Percentiles rank a stretch among this genome's conserved stretches.
Conservation (phyloP, 352 stramenopile species). For the Phytophthora pini region DNA sequence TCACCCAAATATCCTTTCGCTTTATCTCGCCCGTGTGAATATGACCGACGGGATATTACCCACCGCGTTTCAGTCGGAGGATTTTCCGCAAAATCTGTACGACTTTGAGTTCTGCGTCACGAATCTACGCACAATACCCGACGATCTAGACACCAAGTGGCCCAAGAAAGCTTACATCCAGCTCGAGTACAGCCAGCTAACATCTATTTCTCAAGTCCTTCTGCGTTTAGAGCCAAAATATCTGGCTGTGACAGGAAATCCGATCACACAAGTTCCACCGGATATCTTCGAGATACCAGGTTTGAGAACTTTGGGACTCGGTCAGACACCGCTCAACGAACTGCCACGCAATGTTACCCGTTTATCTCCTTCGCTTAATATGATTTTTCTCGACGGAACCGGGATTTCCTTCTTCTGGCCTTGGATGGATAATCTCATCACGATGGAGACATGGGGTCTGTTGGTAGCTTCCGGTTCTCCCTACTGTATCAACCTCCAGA, state of each 20-base stretch:
- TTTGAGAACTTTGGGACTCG: conserved; percentile 6
- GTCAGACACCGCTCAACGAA: conserved; percentile 8
- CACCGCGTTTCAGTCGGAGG: conserved; percentile 27
- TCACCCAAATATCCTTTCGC: conserved; percentile 28
- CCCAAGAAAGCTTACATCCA: conserved; percentile 6
- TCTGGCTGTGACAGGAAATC: conserved; percentile 35
- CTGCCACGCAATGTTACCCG: conserved; percentile 23
- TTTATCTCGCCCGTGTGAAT: conserved; percentile 42
- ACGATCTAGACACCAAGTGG: conserved; percentile 46
- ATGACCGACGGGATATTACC: conserved; percentile 39
- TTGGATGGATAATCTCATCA: conserved; percentile 5
- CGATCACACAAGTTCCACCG: conserved; percentile 28
- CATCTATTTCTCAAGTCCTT: conserved; percentile 16
- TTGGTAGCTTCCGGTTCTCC: not conserved
- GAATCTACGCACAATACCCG: conserved; percentile 38
- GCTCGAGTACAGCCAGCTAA: conserved; percentile 31
- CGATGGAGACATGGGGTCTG: not conserved
- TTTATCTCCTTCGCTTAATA: not conserved
- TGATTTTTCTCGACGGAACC: not conserved
- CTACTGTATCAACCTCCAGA: conserved; percentile 20
- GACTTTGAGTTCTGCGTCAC: conserved; percentile 49
- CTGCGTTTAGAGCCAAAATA: conserved; percentile 11
- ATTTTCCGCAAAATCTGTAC: conserved; percentile 36
- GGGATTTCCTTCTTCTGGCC: conserved; percentile 23
- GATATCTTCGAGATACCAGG: conserved; percentile 22